Evolutionary conservation across 306 rosid genomes (phyloP), one percentile per base, ranked within the genome.

Genomic region (Lathyrus sativus): DNA sequence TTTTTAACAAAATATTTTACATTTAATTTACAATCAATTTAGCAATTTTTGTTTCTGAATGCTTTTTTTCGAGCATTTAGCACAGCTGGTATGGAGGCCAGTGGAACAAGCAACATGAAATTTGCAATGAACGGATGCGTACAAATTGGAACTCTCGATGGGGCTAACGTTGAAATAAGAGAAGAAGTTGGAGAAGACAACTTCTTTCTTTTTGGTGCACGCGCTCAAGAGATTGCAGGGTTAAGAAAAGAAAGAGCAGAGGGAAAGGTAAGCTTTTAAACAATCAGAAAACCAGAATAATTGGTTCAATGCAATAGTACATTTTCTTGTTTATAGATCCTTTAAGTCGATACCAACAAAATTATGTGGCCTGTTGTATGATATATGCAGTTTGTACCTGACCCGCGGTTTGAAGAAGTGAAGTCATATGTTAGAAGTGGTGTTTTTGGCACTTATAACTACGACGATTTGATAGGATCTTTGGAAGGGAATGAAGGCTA

Each of bases 31-130:
- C 50, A 71, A 49, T 69, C 28, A 29, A 28, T 22, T 11, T 53
- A 1, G 19, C 37, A 33, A 46, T 44, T 56, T 70, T 62, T 53
- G 64, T 37, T 41, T 53, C 17, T n/a, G 35, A 65, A 26, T 44
- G 29, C 7, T 44, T 10, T 35, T 26, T 45, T 39, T 24, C 38
- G 14, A 9, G n/a, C 17, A 57, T 73, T 64, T 53, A 90, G 98
- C 80, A 93, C 95, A 46, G 98, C 97, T 19, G 98, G 98, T 28
- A 90, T 93, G 98, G 98, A 93, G 70, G 98, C 98, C 74, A 90
- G 98, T 81, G 98, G 98, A 81, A 93, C 97, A 35, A 93, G 98
- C 83, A 93, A 88, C 85, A 90, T 90, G 98, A 93, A 90, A 78
- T 93, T 93, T 72, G 84, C 96, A 42, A 90, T 93, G 96, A 93